Percentiles rank a stretch among this genome's conserved stretches.
These are phyloP conservation scores for Verruconis gallopava DNA, from an alignment of 2,329 filamentous ascomycete species.

Conservation along the genomic window DNA sequence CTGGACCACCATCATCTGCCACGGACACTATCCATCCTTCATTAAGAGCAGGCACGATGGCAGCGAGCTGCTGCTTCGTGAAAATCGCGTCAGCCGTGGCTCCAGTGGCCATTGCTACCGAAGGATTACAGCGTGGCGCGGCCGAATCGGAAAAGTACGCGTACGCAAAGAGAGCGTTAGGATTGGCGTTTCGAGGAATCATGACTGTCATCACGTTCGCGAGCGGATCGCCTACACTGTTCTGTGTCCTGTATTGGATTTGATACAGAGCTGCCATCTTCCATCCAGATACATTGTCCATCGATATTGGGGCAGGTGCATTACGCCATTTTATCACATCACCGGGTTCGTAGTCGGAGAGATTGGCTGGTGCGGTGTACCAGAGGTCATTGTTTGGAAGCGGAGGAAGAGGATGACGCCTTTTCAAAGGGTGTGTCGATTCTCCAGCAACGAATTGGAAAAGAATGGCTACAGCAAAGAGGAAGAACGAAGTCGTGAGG, in stretches of 20 bases:
- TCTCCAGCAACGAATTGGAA: too few species aligned
- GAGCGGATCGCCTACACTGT: slow-evolving; percentile 6
- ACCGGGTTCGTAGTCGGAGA: too few species aligned
- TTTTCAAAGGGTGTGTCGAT: too few species aligned
- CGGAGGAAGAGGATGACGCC: too few species aligned
- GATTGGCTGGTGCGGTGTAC: too few species aligned
- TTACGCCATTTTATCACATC: neutral
- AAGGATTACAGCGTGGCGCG: slow-evolving; percentile 8
- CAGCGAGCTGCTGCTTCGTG: slow-evolving; percentile 1
- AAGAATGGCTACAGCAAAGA: too few species aligned
- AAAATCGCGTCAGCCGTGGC: neutral
- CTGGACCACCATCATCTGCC: slow-evolving; percentile 6
- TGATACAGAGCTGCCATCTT: slow-evolving; percentile 7
- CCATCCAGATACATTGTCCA: slow-evolving; percentile 5
- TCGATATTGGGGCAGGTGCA: neutral
- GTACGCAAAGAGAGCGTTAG: slow-evolving; percentile 3
- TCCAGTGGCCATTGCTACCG: slow-evolving; percentile 2
- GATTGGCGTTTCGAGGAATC: slow-evolving; percentile 3
- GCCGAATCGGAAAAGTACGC: slow-evolving; percentile 4
- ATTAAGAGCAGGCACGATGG: slow-evolving; percentile 2
- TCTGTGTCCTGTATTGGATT: slow-evolving; percentile 9
- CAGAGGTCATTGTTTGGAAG: too few species aligned
- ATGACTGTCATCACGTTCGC: slow-evolving; percentile 7
- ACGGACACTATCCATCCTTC: slow-evolving; percentile 5
- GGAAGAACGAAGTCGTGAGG: too few species aligned